Evolutionary conservation across 495 filamentous ascomycete species (phyloP), one percentile per base, ranked within the genome.

Genomic region (Chaetomium tenue): DNA sequence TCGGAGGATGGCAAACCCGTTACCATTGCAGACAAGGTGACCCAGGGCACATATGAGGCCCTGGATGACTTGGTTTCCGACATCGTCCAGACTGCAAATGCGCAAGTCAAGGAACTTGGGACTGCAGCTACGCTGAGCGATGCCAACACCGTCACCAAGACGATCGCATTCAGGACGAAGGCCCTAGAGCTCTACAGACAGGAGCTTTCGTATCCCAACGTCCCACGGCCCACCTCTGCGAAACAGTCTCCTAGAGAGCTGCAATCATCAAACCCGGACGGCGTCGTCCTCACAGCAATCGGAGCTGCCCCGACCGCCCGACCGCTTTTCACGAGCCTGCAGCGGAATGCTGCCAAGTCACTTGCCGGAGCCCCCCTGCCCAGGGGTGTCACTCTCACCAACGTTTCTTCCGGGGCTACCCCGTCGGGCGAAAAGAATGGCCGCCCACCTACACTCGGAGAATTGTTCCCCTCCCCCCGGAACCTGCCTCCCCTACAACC

Each of bases 251-350:
- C 52, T 20, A 65, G 30, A 54, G 64, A 70, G 25, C 63, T 60
- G 37, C 65, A 48, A 46, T 67, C 55, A 52, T 60, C 47, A 48
- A 63, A 58, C 64, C 68, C 56, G 54, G 83, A 82, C 40, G 83
- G 83, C 51, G 74, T 84, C 26, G 87, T 91, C 2, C 76, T 96
- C 64, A 91, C 89, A 0, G 78, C 94, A 1, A 88, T 85, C 59
- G 88, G 87, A 40, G 87, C 87, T 55, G 87, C 87, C n/a, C 83
- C 85, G 33, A 86, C 84, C 39, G 80, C 88, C 16, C 89, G 87
- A 67, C 91, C 93, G 60, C 79, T 96, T 18, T 96, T 92, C 74
- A 92, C 92, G 16, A 95, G 92, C 74, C 76, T 92, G 28, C 81
- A 82, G 57, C 78, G 50, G 18, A 74, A 75, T 40, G 73, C 73